Conservation (phyloP, 768 basidiomycete genomes). For the Lentinula aciculospora region DNA sequence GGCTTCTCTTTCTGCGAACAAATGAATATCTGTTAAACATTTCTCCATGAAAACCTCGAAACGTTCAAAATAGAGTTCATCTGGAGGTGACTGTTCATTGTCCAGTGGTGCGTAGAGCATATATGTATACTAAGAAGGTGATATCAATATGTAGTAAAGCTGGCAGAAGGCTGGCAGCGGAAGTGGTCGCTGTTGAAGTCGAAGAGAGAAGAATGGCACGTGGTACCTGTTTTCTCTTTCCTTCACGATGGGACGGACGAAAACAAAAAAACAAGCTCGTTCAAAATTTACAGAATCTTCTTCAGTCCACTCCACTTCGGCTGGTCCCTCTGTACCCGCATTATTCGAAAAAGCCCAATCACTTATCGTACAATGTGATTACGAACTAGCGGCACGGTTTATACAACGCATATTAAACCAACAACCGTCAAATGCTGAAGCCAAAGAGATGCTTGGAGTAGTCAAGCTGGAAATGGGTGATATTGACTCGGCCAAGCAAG, state of each 20-base stretch:
- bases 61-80: conserved; percentile 58
- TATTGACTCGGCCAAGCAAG: conserved; percentile 65
- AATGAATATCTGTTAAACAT: conserved; percentile 46
- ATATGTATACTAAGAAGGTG: background rate
- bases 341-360: conserved; percentile 74
- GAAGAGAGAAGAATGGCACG: background rate
- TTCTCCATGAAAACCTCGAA: conserved; percentile 61
- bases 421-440: conserved; percentile 58
- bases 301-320: conserved; percentile 13
- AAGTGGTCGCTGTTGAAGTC: conserved; percentile 1
- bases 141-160: background rate
- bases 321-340: conserved; percentile 41
- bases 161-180: too few species aligned
- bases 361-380: conserved; percentile 82
- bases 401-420: conserved; percentile 60
- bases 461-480: conserved; percentile 77
- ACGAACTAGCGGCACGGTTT: conserved; percentile 74
- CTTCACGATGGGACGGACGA: conserved; percentile 48
- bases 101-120: conserved; percentile 29
- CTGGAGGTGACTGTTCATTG: conserved; percentile 25
- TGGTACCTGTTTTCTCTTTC: background rate
- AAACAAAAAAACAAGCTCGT: conserved; percentile 39
- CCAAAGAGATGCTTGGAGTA: conserved; percentile 78
- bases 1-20: conserved; percentile 56
- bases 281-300: conserved; percentile 25